Evolutionary conservation across 805 yeast genomes (phyloP).

Genomic region (Pichia scutulata): DNA sequence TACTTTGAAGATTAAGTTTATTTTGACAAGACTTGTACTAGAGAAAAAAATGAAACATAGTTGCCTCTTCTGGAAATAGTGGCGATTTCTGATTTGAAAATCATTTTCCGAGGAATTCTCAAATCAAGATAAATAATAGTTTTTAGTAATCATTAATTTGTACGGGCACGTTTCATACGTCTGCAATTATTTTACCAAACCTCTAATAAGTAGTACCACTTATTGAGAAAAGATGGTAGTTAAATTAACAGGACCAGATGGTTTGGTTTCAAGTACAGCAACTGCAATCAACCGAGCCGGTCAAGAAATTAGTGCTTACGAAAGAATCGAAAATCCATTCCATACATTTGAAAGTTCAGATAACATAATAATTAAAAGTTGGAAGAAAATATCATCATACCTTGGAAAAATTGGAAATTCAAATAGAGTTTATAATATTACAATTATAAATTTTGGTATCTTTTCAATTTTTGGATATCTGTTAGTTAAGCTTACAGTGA

Average conservation of each 20-base stretch:
- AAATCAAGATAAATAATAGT: no score
- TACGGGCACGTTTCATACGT: no score
- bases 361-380: not conserved
- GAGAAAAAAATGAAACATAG: not conserved
- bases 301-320: not conserved
- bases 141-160: no score
- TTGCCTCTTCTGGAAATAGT: not conserved
- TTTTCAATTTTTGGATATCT: slow-evolving; percentile 41
- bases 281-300: not conserved
- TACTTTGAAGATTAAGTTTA: not conserved
- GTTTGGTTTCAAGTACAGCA: not conserved
- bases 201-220: no score
- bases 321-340: not conserved
- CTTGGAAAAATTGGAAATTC: slow-evolving; percentile 13
- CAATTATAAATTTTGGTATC: slow-evolving; percentile 49
- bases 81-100: not conserved
- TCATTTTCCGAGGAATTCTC: not conserved
- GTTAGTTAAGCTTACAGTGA: slow-evolving; percentile 45
- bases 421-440: slow-evolving; percentile 36
- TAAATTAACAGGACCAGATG: not conserved
- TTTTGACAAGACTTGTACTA: no score
- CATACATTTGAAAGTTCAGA: not conserved
- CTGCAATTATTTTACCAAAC: no score
- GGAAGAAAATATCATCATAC: not conserved
- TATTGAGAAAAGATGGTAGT: not conserved